These are phyloP conservation scores for Candida orba DNA, from an alignment of 805 yeast genomes.

Conservation along the genomic window DNA sequence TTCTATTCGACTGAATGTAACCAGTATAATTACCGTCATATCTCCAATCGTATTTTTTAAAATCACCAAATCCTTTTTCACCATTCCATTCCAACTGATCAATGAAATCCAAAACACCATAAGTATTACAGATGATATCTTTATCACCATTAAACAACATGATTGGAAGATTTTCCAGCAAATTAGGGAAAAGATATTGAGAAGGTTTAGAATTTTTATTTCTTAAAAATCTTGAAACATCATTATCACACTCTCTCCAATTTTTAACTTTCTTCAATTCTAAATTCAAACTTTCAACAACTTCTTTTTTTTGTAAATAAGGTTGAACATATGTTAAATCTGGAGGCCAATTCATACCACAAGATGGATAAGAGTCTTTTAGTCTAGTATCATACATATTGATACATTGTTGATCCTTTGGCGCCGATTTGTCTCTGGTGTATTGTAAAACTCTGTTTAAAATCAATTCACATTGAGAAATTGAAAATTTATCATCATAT, in stretches of 20 bases:
- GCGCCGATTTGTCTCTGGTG: slow-evolving; percentile 25
- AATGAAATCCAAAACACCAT: slow-evolving; percentile 67
- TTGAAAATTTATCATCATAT: slow-evolving; percentile 23
- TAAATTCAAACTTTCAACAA: slow-evolving; percentile 48
- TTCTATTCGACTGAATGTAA: slow-evolving; percentile 47
- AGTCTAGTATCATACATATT: slow-evolving; percentile 80
- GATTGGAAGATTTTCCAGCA: slow-evolving; percentile 53
- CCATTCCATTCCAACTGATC: slow-evolving; percentile 61
- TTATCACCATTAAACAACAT: slow-evolving; percentile 80
- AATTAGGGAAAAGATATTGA: slow-evolving; percentile 54
- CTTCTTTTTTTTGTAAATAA: slow-evolving; percentile 43
- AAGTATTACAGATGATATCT: slow-evolving; percentile 81
- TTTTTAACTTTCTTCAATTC: slow-evolving; percentile 27
- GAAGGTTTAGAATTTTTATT: slow-evolving; percentile 54
- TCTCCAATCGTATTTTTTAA: slow-evolving; percentile 36
- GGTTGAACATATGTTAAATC: slow-evolving; percentile 45
- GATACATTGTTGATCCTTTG: slow-evolving; percentile 47
- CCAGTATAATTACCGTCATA: slow-evolving; percentile 39
- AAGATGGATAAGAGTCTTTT: slow-evolving; percentile 68
- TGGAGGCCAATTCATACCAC: slow-evolving; percentile 93
- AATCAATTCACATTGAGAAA: slow-evolving; percentile 39
- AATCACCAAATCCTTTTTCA: slow-evolving; percentile 26
- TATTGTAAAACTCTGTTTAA: slow-evolving; percentile 24
- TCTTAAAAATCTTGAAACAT: slow-evolving; percentile 45
- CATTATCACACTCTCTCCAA: slow-evolving; percentile 77